A percentile compares a stretch with the other conserved stretches of the same genome.
Conservation (phyloP, 768 basidiomycete species). For the Heimioporus sp. region DNA sequence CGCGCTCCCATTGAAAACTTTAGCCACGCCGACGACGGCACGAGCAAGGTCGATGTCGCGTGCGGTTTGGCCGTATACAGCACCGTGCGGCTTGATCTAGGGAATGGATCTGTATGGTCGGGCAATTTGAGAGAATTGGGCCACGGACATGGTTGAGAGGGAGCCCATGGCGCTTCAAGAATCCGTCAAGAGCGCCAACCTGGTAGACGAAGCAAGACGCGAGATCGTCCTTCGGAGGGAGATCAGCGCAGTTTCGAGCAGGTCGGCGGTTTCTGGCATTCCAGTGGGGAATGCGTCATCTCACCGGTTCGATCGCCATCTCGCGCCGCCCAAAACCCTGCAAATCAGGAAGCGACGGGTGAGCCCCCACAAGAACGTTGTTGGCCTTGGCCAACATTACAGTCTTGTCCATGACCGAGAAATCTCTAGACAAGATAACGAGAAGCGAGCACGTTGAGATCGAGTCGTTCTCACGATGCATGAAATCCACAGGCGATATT, state of each 20-base stretch:
- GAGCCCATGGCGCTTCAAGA: slow-evolving; percentile 52
- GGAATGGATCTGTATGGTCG: background rate
- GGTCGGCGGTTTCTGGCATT: background rate
- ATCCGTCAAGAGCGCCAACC: slow-evolving; percentile 62
- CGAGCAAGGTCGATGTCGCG: slow-evolving; percentile 54
- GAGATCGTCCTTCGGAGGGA: slow-evolving; percentile 46
- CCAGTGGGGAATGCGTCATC: slow-evolving; percentile 11
- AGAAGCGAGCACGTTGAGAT: background rate
- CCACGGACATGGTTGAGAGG: slow-evolving; percentile 52
- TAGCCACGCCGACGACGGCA: slow-evolving; percentile 51
- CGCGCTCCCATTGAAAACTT: slow-evolving; percentile 41
- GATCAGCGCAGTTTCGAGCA: background rate
- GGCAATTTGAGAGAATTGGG: background rate
- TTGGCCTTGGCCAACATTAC: slow-evolving; percentile 55
- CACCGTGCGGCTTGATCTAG: slow-evolving; percentile 61
- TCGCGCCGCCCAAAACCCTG: slow-evolving; percentile 68
- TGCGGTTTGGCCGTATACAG: slow-evolving; percentile 59
- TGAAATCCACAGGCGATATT: slow-evolving; percentile 72
- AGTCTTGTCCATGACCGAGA: slow-evolving; percentile 63
- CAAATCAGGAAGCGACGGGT: slow-evolving; percentile 58
- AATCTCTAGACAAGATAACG: slow-evolving; percentile 43
- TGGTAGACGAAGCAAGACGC: slow-evolving; percentile 60
- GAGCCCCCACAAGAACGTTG: slow-evolving; percentile 60
- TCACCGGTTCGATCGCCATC: slow-evolving; percentile 58
- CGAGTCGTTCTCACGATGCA: slow-evolving; percentile 42